A percentile compares a stretch with the other conserved stretches of the same genome.
phyloP scores from a whole-genome alignment of 2,329 filamentous ascomycete genomes.

The Calonectria henricotiae region DNA sequence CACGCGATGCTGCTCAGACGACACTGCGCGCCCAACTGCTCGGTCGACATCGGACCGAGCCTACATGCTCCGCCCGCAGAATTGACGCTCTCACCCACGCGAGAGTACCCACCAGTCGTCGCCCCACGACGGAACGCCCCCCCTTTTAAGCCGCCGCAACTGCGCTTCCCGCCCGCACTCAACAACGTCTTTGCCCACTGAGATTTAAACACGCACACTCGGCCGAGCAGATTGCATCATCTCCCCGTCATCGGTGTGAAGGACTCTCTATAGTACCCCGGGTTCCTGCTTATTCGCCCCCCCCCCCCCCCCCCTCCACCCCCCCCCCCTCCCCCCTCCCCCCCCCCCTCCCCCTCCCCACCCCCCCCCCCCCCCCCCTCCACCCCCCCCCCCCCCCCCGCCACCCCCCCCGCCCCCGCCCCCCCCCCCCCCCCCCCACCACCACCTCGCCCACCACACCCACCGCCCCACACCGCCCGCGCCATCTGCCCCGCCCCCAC shows the following conservation, averaged over 20 bases:
- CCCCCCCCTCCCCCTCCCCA: too few species aligned
- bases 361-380: too few species aligned
- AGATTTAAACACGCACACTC: slow-evolving; percentile 15
- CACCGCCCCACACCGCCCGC: too few species aligned
- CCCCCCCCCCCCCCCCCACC: too few species aligned
- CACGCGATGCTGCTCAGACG: background rate
- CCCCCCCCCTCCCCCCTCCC: too few species aligned
- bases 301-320: too few species aligned
- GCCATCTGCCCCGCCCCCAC: too few species aligned
- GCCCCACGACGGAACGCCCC: slow-evolving; percentile 25
- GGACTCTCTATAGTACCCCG: background rate
- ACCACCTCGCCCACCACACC: too few species aligned
- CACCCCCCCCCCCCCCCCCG: background rate
- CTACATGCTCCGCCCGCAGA: slow-evolving; percentile 27
- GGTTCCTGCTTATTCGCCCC: background rate
- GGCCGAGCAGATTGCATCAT: slow-evolving; percentile 5
- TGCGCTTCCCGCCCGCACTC: slow-evolving; percentile 5
- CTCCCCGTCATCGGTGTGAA: background rate
- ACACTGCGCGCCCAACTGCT: background rate
- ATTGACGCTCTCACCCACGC: slow-evolving; percentile 14
- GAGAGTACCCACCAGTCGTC: slow-evolving; percentile 35
- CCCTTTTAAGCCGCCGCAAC: slow-evolving; percentile 28
- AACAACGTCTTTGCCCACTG: slow-evolving; percentile 3
- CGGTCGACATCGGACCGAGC: slow-evolving; percentile 36
- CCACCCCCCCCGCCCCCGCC: too few species aligned